phyloP scores from a whole-genome alignment of 371 early-diverging fungal genomes.

The Apophysomyces ossiformis region DNA sequence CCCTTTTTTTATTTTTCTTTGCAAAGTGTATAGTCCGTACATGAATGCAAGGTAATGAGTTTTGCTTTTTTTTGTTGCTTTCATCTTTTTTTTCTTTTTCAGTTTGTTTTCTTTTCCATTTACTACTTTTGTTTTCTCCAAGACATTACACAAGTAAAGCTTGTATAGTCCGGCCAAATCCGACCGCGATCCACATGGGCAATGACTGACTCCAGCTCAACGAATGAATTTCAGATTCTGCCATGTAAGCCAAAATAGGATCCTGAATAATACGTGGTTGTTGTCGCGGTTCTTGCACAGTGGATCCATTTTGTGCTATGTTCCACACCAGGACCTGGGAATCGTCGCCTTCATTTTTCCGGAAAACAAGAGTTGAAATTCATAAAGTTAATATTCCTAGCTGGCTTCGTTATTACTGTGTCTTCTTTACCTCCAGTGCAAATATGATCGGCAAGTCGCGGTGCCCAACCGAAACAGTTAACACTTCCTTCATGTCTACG shows the following conservation, averaged over 20 bases:
- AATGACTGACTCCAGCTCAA: constrained; percentile 62
- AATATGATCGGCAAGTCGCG: constrained; percentile 63
- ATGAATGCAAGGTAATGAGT: too few relatives aligned
- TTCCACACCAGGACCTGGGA: constrained; percentile 79
- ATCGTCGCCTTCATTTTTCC: constrained; percentile 60
- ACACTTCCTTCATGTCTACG: constrained; percentile 72
- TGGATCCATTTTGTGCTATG: constrained; percentile 16
- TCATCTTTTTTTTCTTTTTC: not conserved
- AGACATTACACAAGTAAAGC: constrained; percentile 41
- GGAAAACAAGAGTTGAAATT: not conserved
- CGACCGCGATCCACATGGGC: constrained; percentile 73
- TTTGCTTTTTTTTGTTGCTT: not conserved
- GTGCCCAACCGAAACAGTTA: constrained; percentile 78
- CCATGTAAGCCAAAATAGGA: constrained; percentile 66
- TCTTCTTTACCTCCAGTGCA: constrained; percentile 68
- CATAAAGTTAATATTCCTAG: not conserved
- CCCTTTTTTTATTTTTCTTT: too few relatives aligned
- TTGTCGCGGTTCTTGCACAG: constrained; percentile 36
- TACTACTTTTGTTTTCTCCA: not conserved
- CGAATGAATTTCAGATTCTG: constrained; percentile 65
- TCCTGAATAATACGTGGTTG: constrained; percentile 43
- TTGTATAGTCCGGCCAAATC: constrained; percentile 57
- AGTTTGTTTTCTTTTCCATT: too few relatives aligned
- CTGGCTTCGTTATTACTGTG: not conserved
- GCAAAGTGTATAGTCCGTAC: too few relatives aligned